Base-by-base conservation (phyloP, 345 rosid genomes). In the Syzygium oleosum region DNA sequence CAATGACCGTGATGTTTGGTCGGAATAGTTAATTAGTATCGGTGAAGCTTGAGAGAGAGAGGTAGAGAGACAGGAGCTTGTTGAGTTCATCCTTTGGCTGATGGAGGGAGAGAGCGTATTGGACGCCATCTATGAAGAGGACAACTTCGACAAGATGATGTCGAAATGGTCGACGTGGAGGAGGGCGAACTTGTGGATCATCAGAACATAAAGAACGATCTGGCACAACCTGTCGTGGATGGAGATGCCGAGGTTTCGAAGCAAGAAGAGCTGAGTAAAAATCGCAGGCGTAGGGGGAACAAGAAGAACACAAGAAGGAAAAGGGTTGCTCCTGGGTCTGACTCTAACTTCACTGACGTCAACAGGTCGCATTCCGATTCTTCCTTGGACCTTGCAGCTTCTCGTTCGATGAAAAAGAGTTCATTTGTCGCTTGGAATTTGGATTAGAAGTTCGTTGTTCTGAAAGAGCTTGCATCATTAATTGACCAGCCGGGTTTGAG, bases 141-240 rank as follows among this genome's bases (percentile, higher is more conserved):
- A 90, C 6, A 90, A 89, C 41, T 88, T 90, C 12, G 95, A 91
- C 51, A 55, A 31, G 92, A 86, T 17, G 92, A 87, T 58, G 90
- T 79, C 31, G 95, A 86, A 83, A 97, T 97, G 99, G 90, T 91
- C 85, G 98, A 97, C 88, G 95, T 91, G 5, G 99, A 96, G 90
- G 99, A 97, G 90, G 99, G 99, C 52, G 98, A 96, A 92, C 58
- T 94, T 29, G 88, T 90, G 73, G 97, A 95, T 31, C 14, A 22
- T 12, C 27, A 0, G 83, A 22, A 73, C 23, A 7, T 23, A 13
- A 4, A 22, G 27, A 38, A 12, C 89, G 92, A 88, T 78, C 34
- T 63, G 84, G 90, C 84, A 51, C 87, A 58, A 16, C 27, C 59
- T 59, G 54, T 85, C 22, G 88, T 56, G 23, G 85, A 86, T 11